Evolutionary conservation across 495 filamentous ascomycete genomes (phyloP).

Genomic region (Xylaria scruposa): DNA sequence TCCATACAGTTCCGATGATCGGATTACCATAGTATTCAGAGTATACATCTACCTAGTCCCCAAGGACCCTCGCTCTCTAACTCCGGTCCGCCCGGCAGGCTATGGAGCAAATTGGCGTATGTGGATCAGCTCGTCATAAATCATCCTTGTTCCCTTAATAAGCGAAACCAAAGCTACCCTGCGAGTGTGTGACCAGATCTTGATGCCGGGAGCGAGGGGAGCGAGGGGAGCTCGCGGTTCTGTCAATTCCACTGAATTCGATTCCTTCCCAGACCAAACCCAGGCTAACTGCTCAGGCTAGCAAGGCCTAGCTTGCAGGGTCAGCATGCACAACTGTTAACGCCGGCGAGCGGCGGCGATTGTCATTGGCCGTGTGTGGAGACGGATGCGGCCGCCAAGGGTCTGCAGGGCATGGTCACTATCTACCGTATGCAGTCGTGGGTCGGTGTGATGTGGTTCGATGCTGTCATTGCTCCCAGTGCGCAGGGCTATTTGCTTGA

Average conservation of each 20-base stretch:
- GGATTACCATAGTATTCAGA: not conserved
- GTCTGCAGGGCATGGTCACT: not conserved
- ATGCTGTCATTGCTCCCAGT: conserved; percentile 24
- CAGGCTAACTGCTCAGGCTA: not conserved
- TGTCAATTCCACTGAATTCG: not conserved
- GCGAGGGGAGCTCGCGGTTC: not conserved
- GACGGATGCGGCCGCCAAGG: conserved; percentile 25
- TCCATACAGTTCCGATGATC: not conserved
- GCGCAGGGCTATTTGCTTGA: conserved; percentile 8
- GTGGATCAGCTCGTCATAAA: not conserved
- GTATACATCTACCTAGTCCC: no score
- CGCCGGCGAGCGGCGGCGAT: not conserved
- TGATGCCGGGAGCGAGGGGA: not conserved
- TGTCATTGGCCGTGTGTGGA: not conserved
- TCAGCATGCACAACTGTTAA: conserved; percentile 3
- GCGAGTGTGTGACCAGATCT: conserved; percentile 3
- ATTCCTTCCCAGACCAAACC: not conserved
- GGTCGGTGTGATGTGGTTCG: conserved; percentile 27
- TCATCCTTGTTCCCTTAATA: not conserved
- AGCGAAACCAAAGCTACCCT: conserved; percentile 8
- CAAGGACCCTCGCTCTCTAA: not conserved
- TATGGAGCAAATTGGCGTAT: not conserved
- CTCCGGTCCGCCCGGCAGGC: conserved; percentile 14
- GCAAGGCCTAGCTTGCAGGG: not conserved
- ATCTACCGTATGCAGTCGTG: not conserved